Conservation (phyloP, 2,329 filamentous ascomycete genomes). For the Neocucurbitaria cava region DNA sequence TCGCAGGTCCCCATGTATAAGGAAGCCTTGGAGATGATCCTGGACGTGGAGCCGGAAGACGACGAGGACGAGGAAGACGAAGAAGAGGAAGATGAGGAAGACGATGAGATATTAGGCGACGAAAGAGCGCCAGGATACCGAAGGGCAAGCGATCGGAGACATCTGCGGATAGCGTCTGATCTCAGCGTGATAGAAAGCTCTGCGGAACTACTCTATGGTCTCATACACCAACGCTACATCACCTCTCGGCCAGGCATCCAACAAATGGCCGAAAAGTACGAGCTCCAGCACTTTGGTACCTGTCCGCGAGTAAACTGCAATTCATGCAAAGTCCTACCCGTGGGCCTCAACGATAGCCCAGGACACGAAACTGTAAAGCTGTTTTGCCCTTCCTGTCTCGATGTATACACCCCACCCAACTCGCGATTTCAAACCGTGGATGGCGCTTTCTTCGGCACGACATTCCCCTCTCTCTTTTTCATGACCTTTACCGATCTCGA, state of each 20-base stretch:
- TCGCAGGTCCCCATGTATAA: constrained; percentile 98
- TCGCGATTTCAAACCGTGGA: constrained; percentile 97
- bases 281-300: constrained; percentile 91
- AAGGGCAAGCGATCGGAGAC: constrained; percentile 64
- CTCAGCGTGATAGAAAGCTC: constrained; percentile 95
- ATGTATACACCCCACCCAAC: constrained; percentile 97
- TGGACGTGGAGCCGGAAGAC: constrained; percentile 96
- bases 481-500: constrained; percentile 98
- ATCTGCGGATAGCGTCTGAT: constrained; percentile 88
- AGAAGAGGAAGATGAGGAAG: constrained; percentile 67
- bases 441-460: constrained; percentile 96
- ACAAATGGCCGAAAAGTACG: constrained; percentile 99
- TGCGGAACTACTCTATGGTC: constrained; percentile 95
- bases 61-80: constrained; percentile 81
- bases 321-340: constrained; percentile 86
- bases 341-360: constrained; percentile 91
- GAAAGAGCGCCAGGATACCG: constrained; percentile 66
- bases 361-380: constrained; percentile 98
- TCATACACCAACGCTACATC: constrained; percentile 98
- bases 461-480: constrained; percentile 95
- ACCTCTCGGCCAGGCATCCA: constrained; percentile 95
- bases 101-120: constrained; percentile 52
- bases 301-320: constrained; percentile 96
- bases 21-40: constrained; percentile 98
- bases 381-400: constrained; percentile 94